Conservation (phyloP, 2,329 filamentous ascomycete species). For the Pseudopyricularia javanii region DNA sequence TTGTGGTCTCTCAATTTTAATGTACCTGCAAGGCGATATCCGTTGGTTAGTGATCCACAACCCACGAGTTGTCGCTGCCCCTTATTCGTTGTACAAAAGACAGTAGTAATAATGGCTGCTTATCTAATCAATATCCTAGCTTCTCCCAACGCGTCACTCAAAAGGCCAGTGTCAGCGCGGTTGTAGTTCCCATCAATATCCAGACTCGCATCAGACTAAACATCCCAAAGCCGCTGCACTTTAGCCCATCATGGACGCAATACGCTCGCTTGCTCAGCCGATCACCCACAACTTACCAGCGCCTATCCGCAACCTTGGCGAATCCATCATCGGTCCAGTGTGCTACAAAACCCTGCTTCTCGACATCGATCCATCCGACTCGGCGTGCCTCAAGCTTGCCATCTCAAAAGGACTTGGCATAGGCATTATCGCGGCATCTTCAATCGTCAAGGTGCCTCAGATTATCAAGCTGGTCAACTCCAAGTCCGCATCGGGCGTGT, state of each 20-base stretch:
- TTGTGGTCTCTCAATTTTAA: too few species aligned
- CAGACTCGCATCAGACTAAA: background rate
- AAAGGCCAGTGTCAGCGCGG: too few species aligned
- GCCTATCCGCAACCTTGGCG: slow-evolving; percentile 61
- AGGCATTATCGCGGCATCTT: slow-evolving; percentile 80
- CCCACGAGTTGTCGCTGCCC: too few species aligned
- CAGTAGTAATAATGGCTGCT: too few species aligned
- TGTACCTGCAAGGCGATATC: too few species aligned
- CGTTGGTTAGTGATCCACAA: too few species aligned
- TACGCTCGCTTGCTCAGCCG: slow-evolving; percentile 51
- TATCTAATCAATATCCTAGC: too few species aligned
- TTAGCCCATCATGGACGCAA: slow-evolving; percentile 48
- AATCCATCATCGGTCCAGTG: slow-evolving; percentile 65
- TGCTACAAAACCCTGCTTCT: slow-evolving; percentile 84
- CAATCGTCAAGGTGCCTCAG: slow-evolving; percentile 93
- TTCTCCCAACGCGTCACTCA: too few species aligned
- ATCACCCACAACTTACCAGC: slow-evolving; percentile 62
- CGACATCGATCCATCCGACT: slow-evolving; percentile 67
- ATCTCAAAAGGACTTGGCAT: slow-evolving; percentile 88
- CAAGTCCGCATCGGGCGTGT: slow-evolving; percentile 70
- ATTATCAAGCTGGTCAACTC: slow-evolving; percentile 82
- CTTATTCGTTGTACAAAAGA: too few species aligned
- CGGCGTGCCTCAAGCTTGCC: slow-evolving; percentile 74
- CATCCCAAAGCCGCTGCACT: too few species aligned
- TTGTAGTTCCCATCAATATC: background rate